These are phyloP conservation scores for Leptographium galeiforme DNA, from an alignment of 2,329 filamentous ascomycete species.

Conservation along the genomic window DNA sequence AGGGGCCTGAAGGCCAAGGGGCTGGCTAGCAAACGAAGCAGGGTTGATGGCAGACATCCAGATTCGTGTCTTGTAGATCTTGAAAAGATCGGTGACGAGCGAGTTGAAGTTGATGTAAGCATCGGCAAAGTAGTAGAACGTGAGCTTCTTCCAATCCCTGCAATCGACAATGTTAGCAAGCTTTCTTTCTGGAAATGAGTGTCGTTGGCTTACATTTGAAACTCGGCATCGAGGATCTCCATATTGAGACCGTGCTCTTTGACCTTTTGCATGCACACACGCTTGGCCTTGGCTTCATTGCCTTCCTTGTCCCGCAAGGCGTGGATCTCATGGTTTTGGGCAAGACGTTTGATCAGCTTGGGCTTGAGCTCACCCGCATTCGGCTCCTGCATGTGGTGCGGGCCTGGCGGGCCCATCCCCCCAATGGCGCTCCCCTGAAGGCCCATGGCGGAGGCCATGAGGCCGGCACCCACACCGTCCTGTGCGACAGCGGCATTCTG, in stretches of 20 bases:
- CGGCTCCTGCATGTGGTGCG: constrained; percentile 60
- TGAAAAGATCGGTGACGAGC: constrained; percentile 92
- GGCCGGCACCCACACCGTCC: constrained; percentile 46
- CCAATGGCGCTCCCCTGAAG: constrained; percentile 59
- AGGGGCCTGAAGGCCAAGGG: constrained; percentile 56
- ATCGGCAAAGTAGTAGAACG: constrained; percentile 97
- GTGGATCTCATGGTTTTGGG: constrained; percentile 81
- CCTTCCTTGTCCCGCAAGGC: constrained; percentile 89
- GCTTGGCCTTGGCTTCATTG: constrained; percentile 93
- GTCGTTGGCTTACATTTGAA: constrained; percentile 67
- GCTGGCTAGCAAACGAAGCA: constrained; percentile 77
- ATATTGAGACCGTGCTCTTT: constrained; percentile 82
- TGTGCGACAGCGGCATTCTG: constrained; percentile 55
- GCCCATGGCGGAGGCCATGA: constrained; percentile 49
- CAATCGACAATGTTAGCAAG: constrained; percentile 13
- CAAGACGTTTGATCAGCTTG: constrained; percentile 91
- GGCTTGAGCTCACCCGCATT: constrained; percentile 71
- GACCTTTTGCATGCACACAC: constrained; percentile 92
- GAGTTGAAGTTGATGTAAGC: constrained; percentile 99
- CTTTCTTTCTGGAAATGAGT: background rate
- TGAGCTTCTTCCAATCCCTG: constrained; percentile 98
- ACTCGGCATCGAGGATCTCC: constrained; percentile 97
- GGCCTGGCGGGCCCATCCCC: constrained; percentile 62
- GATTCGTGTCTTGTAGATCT: constrained; percentile 97
- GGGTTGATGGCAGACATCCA: constrained; percentile 99